Evolutionary conservation across 305 asterid species (phyloP), one percentile per base, ranked within the genome.

Genomic region (Salvia sclarea): DNA sequence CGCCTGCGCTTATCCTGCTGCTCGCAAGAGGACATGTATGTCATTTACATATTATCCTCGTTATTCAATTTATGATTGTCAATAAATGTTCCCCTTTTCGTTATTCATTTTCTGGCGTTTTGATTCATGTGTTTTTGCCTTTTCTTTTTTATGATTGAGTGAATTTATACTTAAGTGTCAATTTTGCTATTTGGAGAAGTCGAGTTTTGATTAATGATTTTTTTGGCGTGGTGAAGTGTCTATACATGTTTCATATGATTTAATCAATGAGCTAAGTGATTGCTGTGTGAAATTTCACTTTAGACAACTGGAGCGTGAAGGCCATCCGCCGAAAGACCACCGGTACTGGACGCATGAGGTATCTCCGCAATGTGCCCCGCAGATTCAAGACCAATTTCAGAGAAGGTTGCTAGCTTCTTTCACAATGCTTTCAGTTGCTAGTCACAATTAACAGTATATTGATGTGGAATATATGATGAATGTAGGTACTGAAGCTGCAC

Each of bases 301-400:
- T 76, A 93, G 97, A 90, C 66, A 90, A 90, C 81, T 90, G 97
- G 97, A 90, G 95, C 66, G 90, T 75, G 69, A 90, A 90, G 88
- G 97, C 95, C 44, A 86, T 88, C 62, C 88, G 95, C 55, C 66
- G 96, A 60, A 88, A 90, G 92, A 90, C 96, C 12, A 88, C 96
- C 30, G 97, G 96, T 50, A 88, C 96, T 5, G 97, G 97, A 16
- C 87, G 96, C n/a, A 90, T 90, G 97, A 86, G 94, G 90, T 88
- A 90, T 41, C 87, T 88, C 22, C 91, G 96, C 61, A 40, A 90
- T 2, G 94, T 90, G 6, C 92, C 96, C 17, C 86, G 92, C 72
- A 78, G 97, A 76, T 90, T 90, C 80, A 90, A 90, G 90, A 86
- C 96, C 55, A 85, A 85, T 78, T 90, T 90, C 81, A 88, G 96